A percentile compares a stretch with the other conserved stretches of the same genome.
Evolutionary conservation across 768 basidiomycete species (phyloP).

Genomic region (Leccinum disarticulatum): DNA sequence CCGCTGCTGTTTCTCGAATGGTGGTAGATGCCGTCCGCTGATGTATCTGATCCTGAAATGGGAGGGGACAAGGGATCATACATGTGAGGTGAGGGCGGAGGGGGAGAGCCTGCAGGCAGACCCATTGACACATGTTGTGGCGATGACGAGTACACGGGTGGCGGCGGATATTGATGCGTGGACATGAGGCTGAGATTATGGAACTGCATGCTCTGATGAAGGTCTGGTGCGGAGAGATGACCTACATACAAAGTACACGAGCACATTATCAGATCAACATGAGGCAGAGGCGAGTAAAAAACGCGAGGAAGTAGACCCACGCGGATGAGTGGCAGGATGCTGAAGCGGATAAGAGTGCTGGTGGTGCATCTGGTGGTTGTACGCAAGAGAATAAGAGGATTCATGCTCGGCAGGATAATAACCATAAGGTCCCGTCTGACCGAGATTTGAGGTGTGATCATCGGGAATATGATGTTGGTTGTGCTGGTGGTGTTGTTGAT

Average conservation of each 20-base stretch:
- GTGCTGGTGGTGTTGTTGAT: constrained; percentile 42
- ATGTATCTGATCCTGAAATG: constrained; percentile 87
- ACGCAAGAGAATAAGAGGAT: constrained; percentile 51
- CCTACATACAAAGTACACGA: constrained; percentile 54
- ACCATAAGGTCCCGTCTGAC: constrained; percentile 41
- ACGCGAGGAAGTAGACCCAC: constrained; percentile 59
- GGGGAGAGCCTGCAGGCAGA: constrained; percentile 64
- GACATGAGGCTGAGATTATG: constrained; percentile 65
- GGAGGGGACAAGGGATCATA: constrained; percentile 85
- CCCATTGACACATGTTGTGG: constrained; percentile 71
- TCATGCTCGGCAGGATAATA: constrained; percentile 59
- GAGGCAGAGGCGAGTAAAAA: constrained; percentile 45
- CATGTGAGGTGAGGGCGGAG: constrained; percentile 74
- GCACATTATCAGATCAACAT: constrained; percentile 67
- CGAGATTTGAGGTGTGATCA: constrained; percentile 45
- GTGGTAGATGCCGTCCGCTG: constrained; percentile 79
- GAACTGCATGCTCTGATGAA: constrained; percentile 65
- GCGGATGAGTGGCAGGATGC: constrained; percentile 62
- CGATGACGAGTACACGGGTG: constrained; percentile 57
- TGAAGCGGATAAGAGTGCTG: constrained; percentile 55
- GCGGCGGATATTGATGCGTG: constrained; percentile 59
- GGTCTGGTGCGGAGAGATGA: constrained; percentile 62
- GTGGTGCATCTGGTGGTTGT: constrained; percentile 47
- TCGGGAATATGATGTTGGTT: constrained; percentile 46
- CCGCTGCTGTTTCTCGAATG: constrained; percentile 70